These are phyloP conservation scores for Ophiostoma ulmi DNA, from an alignment of 2,329 filamentous ascomycete species.

Conservation along the genomic window DNA sequence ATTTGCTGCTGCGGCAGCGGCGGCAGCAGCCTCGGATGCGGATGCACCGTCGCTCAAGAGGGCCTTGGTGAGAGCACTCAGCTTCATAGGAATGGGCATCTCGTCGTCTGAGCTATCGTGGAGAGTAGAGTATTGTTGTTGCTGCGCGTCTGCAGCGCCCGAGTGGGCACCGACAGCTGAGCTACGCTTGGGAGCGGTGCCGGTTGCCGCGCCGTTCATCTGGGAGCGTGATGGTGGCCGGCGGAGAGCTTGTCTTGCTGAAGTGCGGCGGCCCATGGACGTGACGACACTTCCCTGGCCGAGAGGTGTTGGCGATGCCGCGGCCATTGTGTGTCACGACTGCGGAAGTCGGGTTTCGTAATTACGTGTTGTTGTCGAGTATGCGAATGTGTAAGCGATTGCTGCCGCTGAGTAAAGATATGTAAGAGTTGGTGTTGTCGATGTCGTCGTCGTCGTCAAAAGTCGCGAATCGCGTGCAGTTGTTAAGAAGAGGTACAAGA, in stretches of 20 bases:
- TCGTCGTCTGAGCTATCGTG: conserved; percentile 94
- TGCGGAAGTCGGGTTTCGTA: conserved; percentile 1
- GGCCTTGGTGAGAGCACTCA: conserved; percentile 87
- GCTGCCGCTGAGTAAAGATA: neutral
- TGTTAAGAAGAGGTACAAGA: conserved; percentile 4
- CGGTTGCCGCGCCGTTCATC: conserved; percentile 30
- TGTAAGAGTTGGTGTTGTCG: neutral
- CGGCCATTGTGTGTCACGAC: conserved; percentile 40
- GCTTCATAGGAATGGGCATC: conserved; percentile 83
- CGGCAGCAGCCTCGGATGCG: conserved; percentile 37
- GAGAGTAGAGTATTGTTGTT: conserved; percentile 47
- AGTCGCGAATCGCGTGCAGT: neutral
- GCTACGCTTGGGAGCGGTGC: conserved; percentile 23
- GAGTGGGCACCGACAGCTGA: conserved; percentile 7
- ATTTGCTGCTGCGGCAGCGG: conserved; percentile 29
- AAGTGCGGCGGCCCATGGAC: conserved; percentile 47
- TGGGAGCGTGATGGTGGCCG: conserved; percentile 46
- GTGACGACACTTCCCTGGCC: conserved; percentile 44
- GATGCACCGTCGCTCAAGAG: conserved; percentile 61
- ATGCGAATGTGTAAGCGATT: neutral
- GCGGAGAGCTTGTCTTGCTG: conserved; percentile 51
- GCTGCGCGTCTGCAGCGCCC: conserved; percentile 30
- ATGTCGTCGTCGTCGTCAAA: conserved; percentile 8
- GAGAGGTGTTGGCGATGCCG: conserved; percentile 53
- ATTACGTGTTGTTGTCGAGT: neutral